These are phyloP conservation scores for Vigna hirtella DNA, from an alignment of 306 rosid genomes.

Conservation along the genomic window DNA sequence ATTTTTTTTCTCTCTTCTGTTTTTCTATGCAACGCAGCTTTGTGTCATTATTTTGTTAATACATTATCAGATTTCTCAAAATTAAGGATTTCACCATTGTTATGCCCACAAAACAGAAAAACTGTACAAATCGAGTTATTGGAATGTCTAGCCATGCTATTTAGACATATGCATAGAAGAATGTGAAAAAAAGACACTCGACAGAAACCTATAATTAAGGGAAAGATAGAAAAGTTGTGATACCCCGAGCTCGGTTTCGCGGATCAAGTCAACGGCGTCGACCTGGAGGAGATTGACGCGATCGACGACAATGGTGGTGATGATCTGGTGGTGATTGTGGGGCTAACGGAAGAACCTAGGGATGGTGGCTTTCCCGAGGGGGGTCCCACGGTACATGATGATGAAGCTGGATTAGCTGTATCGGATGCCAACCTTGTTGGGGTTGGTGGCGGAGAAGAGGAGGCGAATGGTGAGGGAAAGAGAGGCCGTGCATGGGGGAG, in stretches of 20 bases:
- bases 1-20: no score
- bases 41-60: no score
- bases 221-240: not conserved
- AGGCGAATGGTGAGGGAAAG: conserved; percentile 73
- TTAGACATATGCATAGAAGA: conserved; percentile 32
- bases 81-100: conserved; percentile 7
- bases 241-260: not conserved
- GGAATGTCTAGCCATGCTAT: conserved; percentile 43
- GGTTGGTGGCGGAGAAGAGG: conserved; percentile 80
- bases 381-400: conserved; percentile 94
- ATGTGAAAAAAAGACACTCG: conserved; percentile 42
- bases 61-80: conserved; percentile 5
- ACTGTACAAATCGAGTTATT: not conserved
- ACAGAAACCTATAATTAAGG: conserved; percentile 7
- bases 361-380: conserved; percentile 78
- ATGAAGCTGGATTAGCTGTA: conserved; percentile 90
- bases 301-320: conserved; percentile 79
- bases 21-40: no score
- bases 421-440: conserved; percentile 94
- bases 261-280: conserved; percentile 78
- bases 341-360: conserved; percentile 85
- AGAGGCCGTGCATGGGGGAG: conserved; percentile 55
- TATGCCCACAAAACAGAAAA: conserved; percentile 7
- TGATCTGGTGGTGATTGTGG: conserved; percentile 70
- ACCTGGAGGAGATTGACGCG: conserved; percentile 81